Evolutionary conservation across 331 rosid species (phyloP).

Genomic region (Pyracantha coccinea): DNA sequence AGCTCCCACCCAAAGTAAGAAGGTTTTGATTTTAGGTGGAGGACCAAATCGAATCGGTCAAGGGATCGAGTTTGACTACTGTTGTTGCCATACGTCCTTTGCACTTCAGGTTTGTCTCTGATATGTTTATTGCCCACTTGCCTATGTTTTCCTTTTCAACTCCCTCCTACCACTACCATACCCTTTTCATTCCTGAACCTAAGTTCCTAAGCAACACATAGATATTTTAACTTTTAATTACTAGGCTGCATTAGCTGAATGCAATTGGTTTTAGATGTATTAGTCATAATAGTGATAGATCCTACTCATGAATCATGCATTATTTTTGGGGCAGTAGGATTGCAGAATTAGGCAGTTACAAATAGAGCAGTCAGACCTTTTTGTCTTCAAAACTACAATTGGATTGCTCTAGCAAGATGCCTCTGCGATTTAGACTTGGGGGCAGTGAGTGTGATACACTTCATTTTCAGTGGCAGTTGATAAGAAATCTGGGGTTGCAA

Average conservation of each 20-base stretch:
- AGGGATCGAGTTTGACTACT: constrained; percentile 99
- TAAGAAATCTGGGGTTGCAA: neutral
- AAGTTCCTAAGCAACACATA: neutral
- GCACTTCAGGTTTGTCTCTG: constrained; percentile 70
- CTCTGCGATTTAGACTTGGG: neutral
- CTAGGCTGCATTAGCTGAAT: neutral
- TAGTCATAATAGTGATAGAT: neutral
- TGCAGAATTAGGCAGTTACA: neutral
- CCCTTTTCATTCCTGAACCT: neutral
- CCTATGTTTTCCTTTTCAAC: neutral
- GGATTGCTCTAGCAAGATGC: neutral
- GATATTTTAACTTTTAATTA: neutral
- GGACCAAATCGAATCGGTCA: constrained; percentile 99
- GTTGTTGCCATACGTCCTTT: constrained; percentile 95
- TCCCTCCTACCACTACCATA: neutral
- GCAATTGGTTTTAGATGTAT: neutral
- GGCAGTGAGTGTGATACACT: neutral
- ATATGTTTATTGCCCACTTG: neutral
- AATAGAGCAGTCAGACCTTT: neutral
- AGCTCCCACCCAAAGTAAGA: constrained; percentile 72
- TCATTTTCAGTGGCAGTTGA: neutral
- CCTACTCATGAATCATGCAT: neutral
- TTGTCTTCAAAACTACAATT: neutral
- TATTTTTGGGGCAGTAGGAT: neutral
- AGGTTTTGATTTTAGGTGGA: constrained; percentile 94